Evolutionary conservation across 768 basidiomycete genomes (phyloP), one percentile per base, ranked within the genome.

Genomic region (Amylocystis lapponica): DNA sequence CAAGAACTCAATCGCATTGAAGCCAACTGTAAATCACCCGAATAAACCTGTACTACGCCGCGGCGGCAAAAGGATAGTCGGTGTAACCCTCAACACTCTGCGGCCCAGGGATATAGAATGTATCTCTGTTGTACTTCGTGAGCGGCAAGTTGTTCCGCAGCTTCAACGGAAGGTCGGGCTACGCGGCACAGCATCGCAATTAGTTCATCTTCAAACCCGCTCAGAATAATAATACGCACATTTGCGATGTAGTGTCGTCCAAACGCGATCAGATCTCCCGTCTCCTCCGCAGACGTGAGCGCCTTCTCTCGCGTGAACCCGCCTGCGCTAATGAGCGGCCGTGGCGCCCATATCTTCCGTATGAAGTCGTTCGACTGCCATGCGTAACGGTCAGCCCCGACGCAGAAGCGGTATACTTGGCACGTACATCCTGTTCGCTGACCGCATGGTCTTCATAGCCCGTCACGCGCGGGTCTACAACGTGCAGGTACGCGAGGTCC

Each of bases 401-500:
- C n/a, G n/a, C n/a, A n/a, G n/a, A n/a, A 14, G 27, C 11, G 4
- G 37, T 11, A 40, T 5, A 7, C 14, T 30, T 29, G 6, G 25
- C 33, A 38, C 37, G 6, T 11, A 34, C 40, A 19, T 32, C 29
- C 19, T 31, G 27, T 2, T 29, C 16, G 3, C 14, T n/a, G 3
- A 43, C 35, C 6, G 38, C 38, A 7, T 33, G 27, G 19, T 50
- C 49, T 4, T 11, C 12, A 19, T 33, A 9, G 2, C 45, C 48
- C 9, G 25, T 20, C 3, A 35, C 45, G 12, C 52, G 37, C 6
- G 64, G 54, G 49, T 66, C 62, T 3, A 63, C 51, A 33, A 64
- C 30, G 52, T 72, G 64, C 20, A 69, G 35, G 54, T 71, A 70
- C n/a, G 64, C 48, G 5, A 71, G 56, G 23, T 69, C 43, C 4